Evolutionary conservation across 2,329 filamentous ascomycete species (phyloP).

Genomic region (Trichophyton schoenleinii): DNA sequence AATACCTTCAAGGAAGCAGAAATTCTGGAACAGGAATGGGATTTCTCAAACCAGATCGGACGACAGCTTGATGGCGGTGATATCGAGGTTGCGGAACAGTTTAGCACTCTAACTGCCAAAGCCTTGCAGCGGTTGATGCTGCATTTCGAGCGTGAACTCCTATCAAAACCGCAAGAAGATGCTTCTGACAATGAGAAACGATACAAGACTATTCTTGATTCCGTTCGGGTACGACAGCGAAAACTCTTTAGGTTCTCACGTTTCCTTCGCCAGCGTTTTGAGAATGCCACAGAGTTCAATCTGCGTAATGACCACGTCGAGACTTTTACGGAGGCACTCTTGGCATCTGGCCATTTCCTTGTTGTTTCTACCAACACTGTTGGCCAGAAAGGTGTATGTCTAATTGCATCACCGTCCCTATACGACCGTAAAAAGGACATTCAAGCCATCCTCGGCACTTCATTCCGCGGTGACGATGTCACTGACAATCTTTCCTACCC

Average conservation of each 20-base stretch:
- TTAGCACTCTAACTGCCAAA: constrained; percentile 85
- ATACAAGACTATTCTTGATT: constrained; percentile 91
- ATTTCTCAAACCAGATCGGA: constrained; percentile 88
- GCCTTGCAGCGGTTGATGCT: constrained; percentile 75
- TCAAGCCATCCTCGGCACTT: constrained; percentile 70
- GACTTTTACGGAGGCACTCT: constrained; percentile 67
- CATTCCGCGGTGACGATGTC: constrained; percentile 55
- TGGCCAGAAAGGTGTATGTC: constrained; percentile 62
- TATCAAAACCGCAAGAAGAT: constrained; percentile 70
- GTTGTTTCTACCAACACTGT: constrained; percentile 55
- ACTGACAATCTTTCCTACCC: constrained; percentile 65
- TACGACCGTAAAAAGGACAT: constrained; percentile 67
- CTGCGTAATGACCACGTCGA: constrained; percentile 59
- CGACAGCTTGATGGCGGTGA: constrained; percentile 84
- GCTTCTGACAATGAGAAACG: constrained; percentile 86
- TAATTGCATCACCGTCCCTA: constrained; percentile 74
- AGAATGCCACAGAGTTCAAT: constrained; percentile 92
- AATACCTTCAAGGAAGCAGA: constrained; percentile 99
- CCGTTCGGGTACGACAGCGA: constrained; percentile 85
- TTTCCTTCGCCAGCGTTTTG: constrained; percentile 82
- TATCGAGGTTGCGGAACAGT: constrained; percentile 94
- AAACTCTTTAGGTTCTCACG: constrained; percentile 93
- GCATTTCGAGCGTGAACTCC: constrained; percentile 85
- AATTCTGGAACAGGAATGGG: constrained; percentile 94
- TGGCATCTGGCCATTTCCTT: constrained; percentile 74